Base-by-base conservation (phyloP, 225 moss, liverwort and hornwort species). In the Marchantia paleacea region DNA sequence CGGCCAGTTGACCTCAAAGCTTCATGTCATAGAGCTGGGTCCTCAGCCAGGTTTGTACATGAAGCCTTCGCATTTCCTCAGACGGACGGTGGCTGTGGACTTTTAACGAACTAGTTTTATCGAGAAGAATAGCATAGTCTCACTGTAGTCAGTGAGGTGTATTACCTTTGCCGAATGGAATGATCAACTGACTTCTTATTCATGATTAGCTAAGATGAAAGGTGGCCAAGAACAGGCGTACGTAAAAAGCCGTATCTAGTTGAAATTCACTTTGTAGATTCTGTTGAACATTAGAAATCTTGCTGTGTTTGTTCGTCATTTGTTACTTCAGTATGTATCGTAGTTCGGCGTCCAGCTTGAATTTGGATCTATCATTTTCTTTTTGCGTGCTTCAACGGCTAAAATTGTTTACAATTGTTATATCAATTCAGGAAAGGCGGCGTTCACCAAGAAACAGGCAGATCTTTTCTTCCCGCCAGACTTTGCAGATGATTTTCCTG, bases 401-500 rank as follows among this genome's bases (percentile, higher is more conserved):
- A 39, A 39, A 39, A 2, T 39, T 39, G 39, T 39, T 39, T 5
- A 39, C 39, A 39, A n/a, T 39, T 39, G 3, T 39, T 39, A 39
- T 39, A 39, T 39, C 19, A 18, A 8, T 49, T 48, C 85, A 97
- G 97, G 97, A 65, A 92, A 90, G 88, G 92, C 85, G 71, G 86
- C 94, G 18, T 99, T 99, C 83, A 75, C 95, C 26, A 99, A 99
- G 89, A 99, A 99, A 86, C 89, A 94, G 67, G 95, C 99, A 75
- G 99, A 99, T 83, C 83, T 99, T 28, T 99, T 99, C 80, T 99
- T 99, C 75, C 99, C 99, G 64, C 99, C 99, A 30, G 99, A 99
- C 73, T 99, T 99, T 57, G 99, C 99, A 81, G 99, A 99, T 79
- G 99, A 99, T 84, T 99, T 99, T 73, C 99, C 99, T 18, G 99